Base-by-base conservation (phyloP, 1,284 basidiomycete species). In the Tremellales sp. region DNA sequence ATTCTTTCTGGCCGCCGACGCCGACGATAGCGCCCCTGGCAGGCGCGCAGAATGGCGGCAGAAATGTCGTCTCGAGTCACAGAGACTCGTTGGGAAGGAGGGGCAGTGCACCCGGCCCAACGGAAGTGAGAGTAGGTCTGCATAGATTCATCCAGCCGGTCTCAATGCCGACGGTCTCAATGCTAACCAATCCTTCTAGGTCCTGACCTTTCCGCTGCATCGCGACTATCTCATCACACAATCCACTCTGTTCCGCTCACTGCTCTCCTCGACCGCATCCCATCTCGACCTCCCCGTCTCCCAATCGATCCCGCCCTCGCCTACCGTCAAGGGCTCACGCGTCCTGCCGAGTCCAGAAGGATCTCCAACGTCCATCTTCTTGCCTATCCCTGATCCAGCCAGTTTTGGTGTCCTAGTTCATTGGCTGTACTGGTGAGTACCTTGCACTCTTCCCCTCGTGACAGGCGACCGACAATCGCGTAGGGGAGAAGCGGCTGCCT, bases 371-470 rank as follows among this genome's bases (percentile, higher is more conserved):
- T 24, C 21, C 4, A 40, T 73, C 14, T 69, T 63, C 46, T 51
- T 72, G 9, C 70, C 71, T 1, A 35, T 74, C 1, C 73, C 73
- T 3, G 73, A 74, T 50, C 68, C 70, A 0, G 46, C 46, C 2
- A 65, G 63, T 16, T 70, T 74, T 45, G 63, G 60, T 8, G 63
- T 72, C 19, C 48, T 73, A 16, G 47, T 71, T 5, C 70, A 73
- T 43, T 73, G 65, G 63, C 46, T 74, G 36, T 74, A 73, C 54
- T 74, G 69, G 69, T 66, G 43, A 44, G 64, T 65, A 16, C 12
- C 9, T 32, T 3, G 13, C 36, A 10, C 28, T n/a, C 16, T 33
- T 18, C 16, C 35, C n/a, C 26, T 18, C 44, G 10, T 39, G n/a
- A 40, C 19, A 21, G 5, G 36, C 31, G 39, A 43, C 22, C 5